These are phyloP conservation scores for Rosa chinensis DNA, from an alignment of 306 rosid genomes.

Conservation along the genomic window DNA sequence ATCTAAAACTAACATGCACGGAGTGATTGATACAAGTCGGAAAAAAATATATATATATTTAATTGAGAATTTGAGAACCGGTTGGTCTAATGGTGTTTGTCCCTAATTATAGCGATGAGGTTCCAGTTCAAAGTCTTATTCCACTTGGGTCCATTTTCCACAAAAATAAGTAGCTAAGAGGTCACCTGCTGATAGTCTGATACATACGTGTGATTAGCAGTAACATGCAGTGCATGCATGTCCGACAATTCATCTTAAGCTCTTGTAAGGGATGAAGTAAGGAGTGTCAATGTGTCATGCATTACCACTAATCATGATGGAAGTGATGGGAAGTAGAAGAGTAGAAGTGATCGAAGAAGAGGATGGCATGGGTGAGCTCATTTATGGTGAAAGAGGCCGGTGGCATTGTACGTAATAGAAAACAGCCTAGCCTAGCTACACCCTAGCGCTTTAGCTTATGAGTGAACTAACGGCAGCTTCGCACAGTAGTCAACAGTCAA, in stretches of 20 bases:
- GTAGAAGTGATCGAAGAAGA: slow-evolving; percentile 2
- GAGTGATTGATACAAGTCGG: no score
- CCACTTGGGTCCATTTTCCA: background rate
- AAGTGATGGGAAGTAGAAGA: slow-evolving; percentile 7
- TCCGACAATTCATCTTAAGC: background rate
- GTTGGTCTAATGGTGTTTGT: background rate
- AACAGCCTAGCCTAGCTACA: background rate
- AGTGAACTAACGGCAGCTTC: background rate
- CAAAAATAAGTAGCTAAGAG: no score
- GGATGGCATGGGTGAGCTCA: background rate
- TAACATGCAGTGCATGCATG: background rate
- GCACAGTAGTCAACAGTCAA: background rate
- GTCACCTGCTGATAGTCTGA: no score
- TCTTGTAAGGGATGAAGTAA: background rate
- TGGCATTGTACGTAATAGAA: background rate
- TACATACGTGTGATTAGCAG: background rate
- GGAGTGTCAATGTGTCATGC: background rate
- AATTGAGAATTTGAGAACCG: no score
- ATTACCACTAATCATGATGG: background rate
- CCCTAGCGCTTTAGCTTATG: background rate
- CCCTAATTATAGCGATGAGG: background rate
- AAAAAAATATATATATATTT: no score
- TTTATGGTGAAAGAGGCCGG: background rate
- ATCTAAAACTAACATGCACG: no score
- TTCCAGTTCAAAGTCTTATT: background rate